Conservation (phyloP, 257 asterid genomes). For the Paraleonurus japonicus region DNA sequence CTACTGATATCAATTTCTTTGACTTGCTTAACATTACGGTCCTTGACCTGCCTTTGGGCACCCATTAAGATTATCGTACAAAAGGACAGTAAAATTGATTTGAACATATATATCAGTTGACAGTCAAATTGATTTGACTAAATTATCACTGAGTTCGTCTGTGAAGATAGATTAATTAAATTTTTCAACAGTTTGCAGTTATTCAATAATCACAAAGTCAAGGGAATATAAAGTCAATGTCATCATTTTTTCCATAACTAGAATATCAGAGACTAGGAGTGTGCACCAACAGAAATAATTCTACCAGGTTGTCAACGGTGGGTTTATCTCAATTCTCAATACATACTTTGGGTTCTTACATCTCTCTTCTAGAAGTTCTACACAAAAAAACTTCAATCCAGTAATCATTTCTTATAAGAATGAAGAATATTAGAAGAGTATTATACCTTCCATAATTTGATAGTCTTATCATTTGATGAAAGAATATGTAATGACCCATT, state of each 20-base stretch:
- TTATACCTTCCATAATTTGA: constrained; percentile 84
- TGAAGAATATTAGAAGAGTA: constrained; percentile 10
- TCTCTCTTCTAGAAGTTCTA: neutral
- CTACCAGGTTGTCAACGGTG: neutral
- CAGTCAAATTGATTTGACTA: constrained; percentile 9
- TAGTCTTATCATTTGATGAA: constrained; percentile 80
- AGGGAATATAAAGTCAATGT: neutral
- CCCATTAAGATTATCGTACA: constrained; percentile 30
- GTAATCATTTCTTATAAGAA: neutral
- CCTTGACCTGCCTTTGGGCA: constrained; percentile 65
- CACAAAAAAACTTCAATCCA: neutral
- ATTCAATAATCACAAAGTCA: constrained; percentile 8
- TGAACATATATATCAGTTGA: neutral
- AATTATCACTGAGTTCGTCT: constrained; percentile 2
- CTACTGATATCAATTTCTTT: constrained; percentile 47
- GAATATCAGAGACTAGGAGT: neutral
- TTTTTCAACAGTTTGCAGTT: neutral
- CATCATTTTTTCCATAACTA: neutral
- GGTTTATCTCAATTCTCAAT: neutral
- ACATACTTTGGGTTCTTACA: neutral
- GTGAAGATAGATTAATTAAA: constrained; percentile 1
- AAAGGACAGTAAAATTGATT: neutral
- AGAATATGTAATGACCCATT: constrained; percentile 61
- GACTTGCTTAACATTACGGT: constrained; percentile 52
- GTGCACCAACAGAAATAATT: neutral